Conservation (phyloP, 23 red algal species). For the Agarophyton chilense region DNA sequence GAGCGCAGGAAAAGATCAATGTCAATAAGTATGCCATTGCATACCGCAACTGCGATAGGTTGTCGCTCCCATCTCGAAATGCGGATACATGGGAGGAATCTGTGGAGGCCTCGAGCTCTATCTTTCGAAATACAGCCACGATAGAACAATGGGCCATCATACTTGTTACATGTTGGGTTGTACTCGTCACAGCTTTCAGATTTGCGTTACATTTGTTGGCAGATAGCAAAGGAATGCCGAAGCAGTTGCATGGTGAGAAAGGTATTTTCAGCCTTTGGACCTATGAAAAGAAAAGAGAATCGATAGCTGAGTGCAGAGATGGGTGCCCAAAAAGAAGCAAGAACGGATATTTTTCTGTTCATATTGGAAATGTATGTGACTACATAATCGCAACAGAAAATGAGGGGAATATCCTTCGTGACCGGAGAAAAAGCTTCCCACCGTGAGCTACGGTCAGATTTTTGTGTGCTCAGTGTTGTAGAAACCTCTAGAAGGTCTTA, state of each 20-base stretch:
- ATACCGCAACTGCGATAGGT: background rate
- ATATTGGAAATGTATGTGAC: background rate
- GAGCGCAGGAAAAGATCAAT: background rate
- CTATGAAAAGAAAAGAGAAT: background rate
- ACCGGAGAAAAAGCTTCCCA: background rate
- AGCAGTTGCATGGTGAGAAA: background rate
- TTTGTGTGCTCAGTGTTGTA: too few species aligned
- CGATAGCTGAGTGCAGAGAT: background rate
- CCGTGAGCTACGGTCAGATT: too few species aligned
- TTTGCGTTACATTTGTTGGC: background rate
- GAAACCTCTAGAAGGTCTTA: too few species aligned
- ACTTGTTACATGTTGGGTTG: background rate
- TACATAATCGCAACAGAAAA: background rate
- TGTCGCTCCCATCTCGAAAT: conserved; percentile 6
- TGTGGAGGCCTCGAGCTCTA: background rate
- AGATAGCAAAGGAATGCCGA: background rate
- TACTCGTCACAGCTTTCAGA: background rate
- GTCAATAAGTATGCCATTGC: background rate
- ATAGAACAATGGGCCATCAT: background rate
- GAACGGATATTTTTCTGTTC: background rate
- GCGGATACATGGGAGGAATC: background rate
- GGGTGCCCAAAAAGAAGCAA: background rate
- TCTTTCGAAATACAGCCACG: background rate
- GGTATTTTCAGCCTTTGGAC: background rate
- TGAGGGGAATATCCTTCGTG: background rate